phyloP scores from a whole-genome alignment of 306 rosid species.

The Phaseolus lunatus region DNA sequence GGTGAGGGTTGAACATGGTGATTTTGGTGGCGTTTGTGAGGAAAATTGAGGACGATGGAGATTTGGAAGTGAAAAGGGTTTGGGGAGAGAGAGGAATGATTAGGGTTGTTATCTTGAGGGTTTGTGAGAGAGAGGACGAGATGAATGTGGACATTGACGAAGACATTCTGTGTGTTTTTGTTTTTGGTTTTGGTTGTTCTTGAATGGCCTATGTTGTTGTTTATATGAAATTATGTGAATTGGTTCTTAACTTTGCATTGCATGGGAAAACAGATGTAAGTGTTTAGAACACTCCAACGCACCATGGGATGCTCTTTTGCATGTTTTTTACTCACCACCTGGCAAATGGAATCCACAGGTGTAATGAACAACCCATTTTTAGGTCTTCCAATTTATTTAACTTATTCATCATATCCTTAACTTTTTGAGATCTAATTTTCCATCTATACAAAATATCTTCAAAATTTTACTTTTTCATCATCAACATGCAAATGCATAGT shows the following conservation, averaged over 20 bases:
- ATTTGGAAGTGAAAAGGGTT: background rate
- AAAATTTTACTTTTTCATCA: too few species aligned
- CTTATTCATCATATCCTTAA: too few species aligned
- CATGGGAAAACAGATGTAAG: slow-evolving; percentile 22
- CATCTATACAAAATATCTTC: too few species aligned
- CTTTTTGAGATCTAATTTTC: too few species aligned
- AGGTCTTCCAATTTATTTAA: too few species aligned
- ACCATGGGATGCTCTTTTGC: background rate
- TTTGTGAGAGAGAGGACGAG: slow-evolving; percentile 43
- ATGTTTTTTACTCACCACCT: background rate
- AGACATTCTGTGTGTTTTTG: background rate
- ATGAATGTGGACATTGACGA: slow-evolving; percentile 48
- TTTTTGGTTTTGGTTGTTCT: background rate
- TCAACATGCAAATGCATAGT: too few species aligned
- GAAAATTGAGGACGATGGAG: background rate
- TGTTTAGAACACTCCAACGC: background rate
- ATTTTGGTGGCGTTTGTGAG: background rate
- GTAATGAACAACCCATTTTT: too few species aligned
- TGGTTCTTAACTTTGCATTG: background rate
- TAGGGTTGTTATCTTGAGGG: slow-evolving; percentile 29
- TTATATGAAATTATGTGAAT: background rate
- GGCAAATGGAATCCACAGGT: background rate
- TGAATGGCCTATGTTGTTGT: background rate
- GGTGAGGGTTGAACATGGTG: background rate
- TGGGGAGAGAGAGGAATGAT: slow-evolving; percentile 29